Conservation (phyloP, 306 rosid species). For the Sophora flavescens region DNA sequence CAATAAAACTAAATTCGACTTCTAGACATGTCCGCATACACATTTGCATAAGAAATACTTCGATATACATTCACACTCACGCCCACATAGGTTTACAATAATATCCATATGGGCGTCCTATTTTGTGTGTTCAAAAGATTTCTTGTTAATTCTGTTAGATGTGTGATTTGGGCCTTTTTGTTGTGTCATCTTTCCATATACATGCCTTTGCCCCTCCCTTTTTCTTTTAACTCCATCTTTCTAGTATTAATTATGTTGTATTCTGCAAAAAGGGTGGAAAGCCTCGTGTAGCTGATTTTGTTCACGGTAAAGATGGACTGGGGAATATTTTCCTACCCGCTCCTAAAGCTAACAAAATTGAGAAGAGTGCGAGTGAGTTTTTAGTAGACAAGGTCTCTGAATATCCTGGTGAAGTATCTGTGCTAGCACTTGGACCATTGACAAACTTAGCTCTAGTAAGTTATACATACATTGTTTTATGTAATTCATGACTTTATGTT, state of each 20-base stretch:
- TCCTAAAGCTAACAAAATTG: slow-evolving; percentile 68
- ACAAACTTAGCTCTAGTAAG: slow-evolving; percentile 92
- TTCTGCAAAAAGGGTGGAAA: slow-evolving; percentile 79
- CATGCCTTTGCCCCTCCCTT: background rate
- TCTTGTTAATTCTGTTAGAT: background rate
- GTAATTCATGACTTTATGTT: slow-evolving; percentile 30
- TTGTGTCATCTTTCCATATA: background rate
- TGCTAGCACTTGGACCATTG: slow-evolving; percentile 94
- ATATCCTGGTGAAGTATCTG: slow-evolving; percentile 88
- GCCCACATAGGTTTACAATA: too few relatives aligned
- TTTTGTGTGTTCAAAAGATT: too few relatives aligned
- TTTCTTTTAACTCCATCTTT: background rate
- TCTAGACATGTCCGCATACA: too few relatives aligned
- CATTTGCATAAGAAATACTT: too few relatives aligned
- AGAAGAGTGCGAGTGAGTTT: slow-evolving; percentile 83
- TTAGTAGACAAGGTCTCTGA: slow-evolving; percentile 75
- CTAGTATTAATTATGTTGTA: slow-evolving; percentile 31
- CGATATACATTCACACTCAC: too few relatives aligned
- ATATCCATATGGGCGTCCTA: too few relatives aligned
- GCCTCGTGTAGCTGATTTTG: slow-evolving; percentile 83
- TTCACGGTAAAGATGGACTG: slow-evolving; percentile 90
- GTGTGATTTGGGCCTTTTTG: slow-evolving; percentile 14
- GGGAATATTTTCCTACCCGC: slow-evolving; percentile 72
- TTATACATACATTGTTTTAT: slow-evolving; percentile 23
- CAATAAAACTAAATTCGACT: too few relatives aligned